Conservation (phyloP, 257 asterid species). For the Coffea canephora region DNA sequence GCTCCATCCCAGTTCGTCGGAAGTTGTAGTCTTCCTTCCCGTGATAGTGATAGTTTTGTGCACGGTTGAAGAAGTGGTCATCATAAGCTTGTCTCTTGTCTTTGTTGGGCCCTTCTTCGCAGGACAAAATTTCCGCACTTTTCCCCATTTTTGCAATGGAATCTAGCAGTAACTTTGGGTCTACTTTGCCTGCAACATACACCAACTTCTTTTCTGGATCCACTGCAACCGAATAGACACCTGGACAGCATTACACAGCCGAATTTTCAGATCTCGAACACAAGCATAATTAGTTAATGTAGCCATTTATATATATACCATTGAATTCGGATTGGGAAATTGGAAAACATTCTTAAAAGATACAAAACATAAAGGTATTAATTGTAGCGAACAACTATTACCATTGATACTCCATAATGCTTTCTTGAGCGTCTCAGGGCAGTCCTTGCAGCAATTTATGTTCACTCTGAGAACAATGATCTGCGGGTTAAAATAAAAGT, state of each 20-base stretch:
- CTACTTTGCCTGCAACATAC: slow-evolving; percentile 31
- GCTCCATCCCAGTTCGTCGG: slow-evolving; percentile 1
- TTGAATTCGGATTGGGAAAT: neutral
- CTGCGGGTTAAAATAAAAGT: slow-evolving; percentile 13
- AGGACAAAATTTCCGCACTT: slow-evolving; percentile 22
- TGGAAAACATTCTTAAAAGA: neutral
- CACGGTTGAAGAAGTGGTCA: no score
- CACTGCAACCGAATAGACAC: slow-evolving; percentile 23
- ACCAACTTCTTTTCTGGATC: slow-evolving; percentile 29
- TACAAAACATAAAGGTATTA: no score
- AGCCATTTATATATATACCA: neutral
- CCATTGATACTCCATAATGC: slow-evolving; percentile 28
- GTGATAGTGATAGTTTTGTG: neutral
- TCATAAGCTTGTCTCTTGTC: neutral
- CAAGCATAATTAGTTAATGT: neutral
- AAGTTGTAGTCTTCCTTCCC: neutral
- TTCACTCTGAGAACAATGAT: slow-evolving; percentile 24
- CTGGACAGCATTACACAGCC: neutral
- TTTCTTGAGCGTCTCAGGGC: slow-evolving; percentile 27
- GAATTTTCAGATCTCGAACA: neutral
- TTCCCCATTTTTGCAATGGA: slow-evolving; percentile 26
- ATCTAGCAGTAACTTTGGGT: slow-evolving; percentile 19
- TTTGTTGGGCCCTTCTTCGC: slow-evolving; percentile 9
- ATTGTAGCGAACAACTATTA: neutral
- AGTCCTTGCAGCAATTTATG: slow-evolving; percentile 28